phyloP scores from a whole-genome alignment of 768 basidiomycete species.

The Phaeotremella fagi region DNA sequence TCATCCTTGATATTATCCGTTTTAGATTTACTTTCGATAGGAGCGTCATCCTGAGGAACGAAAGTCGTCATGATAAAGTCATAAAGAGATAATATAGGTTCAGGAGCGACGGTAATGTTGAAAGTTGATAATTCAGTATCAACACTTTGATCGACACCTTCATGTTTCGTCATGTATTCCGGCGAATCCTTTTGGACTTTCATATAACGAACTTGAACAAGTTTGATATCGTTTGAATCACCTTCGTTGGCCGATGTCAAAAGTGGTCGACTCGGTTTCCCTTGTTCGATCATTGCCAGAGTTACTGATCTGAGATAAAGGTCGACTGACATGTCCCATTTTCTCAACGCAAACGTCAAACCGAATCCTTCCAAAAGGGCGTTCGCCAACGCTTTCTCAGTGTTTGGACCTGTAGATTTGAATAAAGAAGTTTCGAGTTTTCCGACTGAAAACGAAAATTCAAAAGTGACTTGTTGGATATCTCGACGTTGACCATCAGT shows the following conservation, averaged over 20 bases:
- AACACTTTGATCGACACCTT: slow-evolving; percentile 81
- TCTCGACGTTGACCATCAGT: slow-evolving; percentile 53
- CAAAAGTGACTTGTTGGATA: slow-evolving; percentile 62
- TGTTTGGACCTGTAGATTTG: slow-evolving; percentile 59
- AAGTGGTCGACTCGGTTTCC: slow-evolving; percentile 46
- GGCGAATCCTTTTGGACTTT: slow-evolving; percentile 80
- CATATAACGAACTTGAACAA: slow-evolving; percentile 71
- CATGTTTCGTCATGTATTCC: slow-evolving; percentile 70
- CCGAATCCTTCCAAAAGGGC: slow-evolving; percentile 73
- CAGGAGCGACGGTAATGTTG: slow-evolving; percentile 79
- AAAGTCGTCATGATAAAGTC: slow-evolving; percentile 98
- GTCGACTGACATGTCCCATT: slow-evolving; percentile 81
- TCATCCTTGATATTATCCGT: slow-evolving; percentile 1
- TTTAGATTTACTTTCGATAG: slow-evolving; percentile 5
- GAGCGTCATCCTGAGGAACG: slow-evolving; percentile 54
- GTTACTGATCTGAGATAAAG: slow-evolving; percentile 72
- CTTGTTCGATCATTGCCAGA: slow-evolving; percentile 65
- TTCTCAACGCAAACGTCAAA: slow-evolving; percentile 66
- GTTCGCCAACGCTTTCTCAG: slow-evolving; percentile 72
- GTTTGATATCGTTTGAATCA: slow-evolving; percentile 51
- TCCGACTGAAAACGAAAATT: slow-evolving; percentile 82
- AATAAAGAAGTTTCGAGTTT: slow-evolving; percentile 72
- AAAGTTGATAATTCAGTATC: slow-evolving; percentile 85
- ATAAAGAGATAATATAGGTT: slow-evolving; percentile 83
- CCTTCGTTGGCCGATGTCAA: slow-evolving; percentile 31